Conservation (phyloP, 2,329 filamentous ascomycete genomes). For the Monascus ruber region DNA sequence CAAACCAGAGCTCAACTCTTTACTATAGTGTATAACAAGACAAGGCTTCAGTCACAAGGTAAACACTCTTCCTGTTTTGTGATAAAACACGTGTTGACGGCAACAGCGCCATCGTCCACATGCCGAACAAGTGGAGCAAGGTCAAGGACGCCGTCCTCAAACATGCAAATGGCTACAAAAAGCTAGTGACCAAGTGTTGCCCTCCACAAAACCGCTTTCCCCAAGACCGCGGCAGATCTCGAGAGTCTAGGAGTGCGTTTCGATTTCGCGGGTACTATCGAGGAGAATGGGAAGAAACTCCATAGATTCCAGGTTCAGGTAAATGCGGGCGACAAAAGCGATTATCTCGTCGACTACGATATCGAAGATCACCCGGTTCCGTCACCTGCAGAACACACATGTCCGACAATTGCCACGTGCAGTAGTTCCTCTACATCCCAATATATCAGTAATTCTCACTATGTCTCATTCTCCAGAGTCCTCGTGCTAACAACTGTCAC, state of each 20-base stretch:
- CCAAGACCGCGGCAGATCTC: background rate
- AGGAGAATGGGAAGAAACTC: background rate
- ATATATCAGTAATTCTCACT: background rate
- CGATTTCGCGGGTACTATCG: background rate
- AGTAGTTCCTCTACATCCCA: too few species aligned
- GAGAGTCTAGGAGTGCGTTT: background rate
- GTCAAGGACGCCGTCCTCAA: background rate
- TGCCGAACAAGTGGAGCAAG: background rate
- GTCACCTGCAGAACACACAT: background rate
- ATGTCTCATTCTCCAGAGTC: background rate
- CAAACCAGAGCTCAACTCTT: too few species aligned
- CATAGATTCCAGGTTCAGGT: background rate
- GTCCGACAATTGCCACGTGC: too few species aligned
- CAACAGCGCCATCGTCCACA: too few species aligned
- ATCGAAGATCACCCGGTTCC: too few species aligned
- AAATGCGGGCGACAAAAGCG: background rate
- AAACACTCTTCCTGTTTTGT: too few species aligned
- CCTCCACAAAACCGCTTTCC: background rate
- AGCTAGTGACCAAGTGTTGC: background rate
- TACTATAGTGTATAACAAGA: too few species aligned
- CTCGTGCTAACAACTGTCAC: background rate
- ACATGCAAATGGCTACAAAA: background rate
- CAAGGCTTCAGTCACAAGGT: too few species aligned
- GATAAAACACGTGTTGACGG: too few species aligned
- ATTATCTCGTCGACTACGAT: too few species aligned